Conservation (phyloP, 2,329 filamentous ascomycete species). For the Cryphonectria carpinicola region DNA sequence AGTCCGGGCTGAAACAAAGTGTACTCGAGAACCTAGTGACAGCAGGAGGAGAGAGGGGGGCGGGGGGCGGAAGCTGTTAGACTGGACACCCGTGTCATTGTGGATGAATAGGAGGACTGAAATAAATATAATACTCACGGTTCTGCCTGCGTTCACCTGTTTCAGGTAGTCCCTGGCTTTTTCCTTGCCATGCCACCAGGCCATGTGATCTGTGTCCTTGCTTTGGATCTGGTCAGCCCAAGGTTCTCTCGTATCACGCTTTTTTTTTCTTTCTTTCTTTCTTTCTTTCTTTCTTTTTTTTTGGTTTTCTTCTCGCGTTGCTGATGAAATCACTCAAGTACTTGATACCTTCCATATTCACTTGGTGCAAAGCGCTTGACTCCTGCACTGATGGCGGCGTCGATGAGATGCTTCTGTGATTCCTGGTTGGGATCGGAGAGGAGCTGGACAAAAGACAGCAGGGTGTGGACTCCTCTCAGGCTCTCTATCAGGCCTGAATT, state of each 20-base stretch:
- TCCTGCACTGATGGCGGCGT: conserved; percentile 53
- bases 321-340: conserved; percentile 1
- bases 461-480: conserved; percentile 53
- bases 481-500: conserved; percentile 40
- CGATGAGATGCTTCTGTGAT: conserved; percentile 60
- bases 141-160: conserved; percentile 52
- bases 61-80: neutral
- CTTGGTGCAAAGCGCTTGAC: conserved; percentile 65
- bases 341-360: conserved; percentile 54
- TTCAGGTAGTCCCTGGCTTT: conserved; percentile 53
- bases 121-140: conserved; percentile 36
- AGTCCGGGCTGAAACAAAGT: conserved; percentile 58
- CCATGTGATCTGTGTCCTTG: conserved; percentile 41
- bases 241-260: neutral
- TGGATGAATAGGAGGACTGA: neutral
- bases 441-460: conserved; percentile 55
- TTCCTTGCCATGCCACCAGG: conserved; percentile 57
- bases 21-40: conserved; percentile 56
- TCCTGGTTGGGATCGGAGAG: conserved; percentile 39
- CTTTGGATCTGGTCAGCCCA: conserved; percentile 31
- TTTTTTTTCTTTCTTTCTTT: no score
- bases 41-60: neutral
- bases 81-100: neutral
- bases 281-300: no score
- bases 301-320: neutral